Percentiles rank a stretch among this genome's conserved stretches.
Evolutionary conservation across 1,284 basidiomycete genomes (phyloP).

Genomic region (Vanrija sp.): DNA sequence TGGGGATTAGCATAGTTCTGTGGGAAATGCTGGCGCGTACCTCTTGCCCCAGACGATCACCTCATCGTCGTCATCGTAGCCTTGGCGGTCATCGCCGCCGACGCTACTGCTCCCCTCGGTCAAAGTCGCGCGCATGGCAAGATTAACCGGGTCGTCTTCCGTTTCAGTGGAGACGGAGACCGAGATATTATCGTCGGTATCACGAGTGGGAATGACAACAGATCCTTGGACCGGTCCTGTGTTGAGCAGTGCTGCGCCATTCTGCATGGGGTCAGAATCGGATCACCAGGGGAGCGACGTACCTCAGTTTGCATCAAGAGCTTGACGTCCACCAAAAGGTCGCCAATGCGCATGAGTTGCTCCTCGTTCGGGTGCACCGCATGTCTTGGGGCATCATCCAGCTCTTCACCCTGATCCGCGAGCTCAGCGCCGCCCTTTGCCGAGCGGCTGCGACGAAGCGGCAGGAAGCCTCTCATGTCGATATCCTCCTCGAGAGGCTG

Average conservation of each 20-base stretch:
- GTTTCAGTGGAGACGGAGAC: conserved; percentile 65
- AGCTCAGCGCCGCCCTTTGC: conserved; percentile 46
- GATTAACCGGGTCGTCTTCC: conserved; percentile 74
- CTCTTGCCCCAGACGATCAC: conserved; percentile 34
- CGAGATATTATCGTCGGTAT: conserved; percentile 53
- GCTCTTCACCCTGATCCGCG: conserved; percentile 18
- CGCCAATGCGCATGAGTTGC: conserved; percentile 86
- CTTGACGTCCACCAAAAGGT: conserved; percentile 73
- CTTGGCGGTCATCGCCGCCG: conserved; percentile 48
- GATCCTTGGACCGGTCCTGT: neutral
- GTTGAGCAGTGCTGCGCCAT: conserved; percentile 4
- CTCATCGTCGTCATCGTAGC: conserved; percentile 38
- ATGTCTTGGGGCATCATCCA: neutral
- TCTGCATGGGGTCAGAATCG: neutral
- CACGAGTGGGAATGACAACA: too few relatives aligned
- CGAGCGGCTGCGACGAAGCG: conserved; percentile 59
- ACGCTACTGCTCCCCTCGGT: conserved; percentile 51
- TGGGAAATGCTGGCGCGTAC: conserved; percentile 8
- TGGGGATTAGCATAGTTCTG: neutral
- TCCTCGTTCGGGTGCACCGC: conserved; percentile 81
- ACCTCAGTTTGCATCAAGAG: conserved; percentile 39
- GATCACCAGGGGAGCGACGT: conserved; percentile 19
- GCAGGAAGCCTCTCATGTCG: conserved; percentile 83
- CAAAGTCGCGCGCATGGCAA: conserved; percentile 66
- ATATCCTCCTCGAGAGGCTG: conserved; percentile 84